Evolutionary conservation across 306 rosid species (phyloP).

Genomic region (Dicorynia guianensis): DNA sequence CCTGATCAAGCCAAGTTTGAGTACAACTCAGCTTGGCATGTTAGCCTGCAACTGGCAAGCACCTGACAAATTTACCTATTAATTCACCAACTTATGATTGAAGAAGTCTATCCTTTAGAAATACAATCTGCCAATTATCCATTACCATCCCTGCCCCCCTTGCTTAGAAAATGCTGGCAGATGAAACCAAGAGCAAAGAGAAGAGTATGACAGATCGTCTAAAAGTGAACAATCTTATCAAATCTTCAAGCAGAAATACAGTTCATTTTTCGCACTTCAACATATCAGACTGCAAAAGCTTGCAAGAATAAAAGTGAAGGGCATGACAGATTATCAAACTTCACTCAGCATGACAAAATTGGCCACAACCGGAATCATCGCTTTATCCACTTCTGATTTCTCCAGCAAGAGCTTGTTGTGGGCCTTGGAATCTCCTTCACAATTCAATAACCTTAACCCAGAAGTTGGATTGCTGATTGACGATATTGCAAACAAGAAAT

Average conservation of each 20-base stretch:
- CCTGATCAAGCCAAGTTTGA: slow-evolving; percentile 45
- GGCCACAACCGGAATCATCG: slow-evolving; percentile 6
- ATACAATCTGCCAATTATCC: slow-evolving; percentile 9
- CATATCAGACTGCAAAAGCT: background rate
- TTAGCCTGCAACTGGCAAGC: slow-evolving; percentile 53
- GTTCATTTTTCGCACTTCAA: background rate
- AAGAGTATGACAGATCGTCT: background rate
- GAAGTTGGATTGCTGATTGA: background rate
- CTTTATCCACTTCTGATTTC: slow-evolving; percentile 8
- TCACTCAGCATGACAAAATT: background rate
- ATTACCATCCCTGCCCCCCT: background rate
- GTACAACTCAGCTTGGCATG: slow-evolving; percentile 42
- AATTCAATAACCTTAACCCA: slow-evolving; percentile 21
- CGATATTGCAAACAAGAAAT: slow-evolving; percentile 14
- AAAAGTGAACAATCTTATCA: background rate
- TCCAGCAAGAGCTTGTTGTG: background rate
- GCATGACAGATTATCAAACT: background rate
- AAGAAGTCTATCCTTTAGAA: slow-evolving; percentile 26
- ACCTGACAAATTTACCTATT: slow-evolving; percentile 18
- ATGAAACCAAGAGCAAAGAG: background rate
- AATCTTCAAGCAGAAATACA: background rate
- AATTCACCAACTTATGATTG: background rate
- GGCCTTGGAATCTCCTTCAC: background rate
- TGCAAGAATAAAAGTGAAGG: background rate
- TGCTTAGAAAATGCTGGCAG: slow-evolving; percentile 1